These are phyloP conservation scores for Penicillium pancosmium DNA, from an alignment of 495 filamentous ascomycete genomes.

Conservation along the genomic window DNA sequence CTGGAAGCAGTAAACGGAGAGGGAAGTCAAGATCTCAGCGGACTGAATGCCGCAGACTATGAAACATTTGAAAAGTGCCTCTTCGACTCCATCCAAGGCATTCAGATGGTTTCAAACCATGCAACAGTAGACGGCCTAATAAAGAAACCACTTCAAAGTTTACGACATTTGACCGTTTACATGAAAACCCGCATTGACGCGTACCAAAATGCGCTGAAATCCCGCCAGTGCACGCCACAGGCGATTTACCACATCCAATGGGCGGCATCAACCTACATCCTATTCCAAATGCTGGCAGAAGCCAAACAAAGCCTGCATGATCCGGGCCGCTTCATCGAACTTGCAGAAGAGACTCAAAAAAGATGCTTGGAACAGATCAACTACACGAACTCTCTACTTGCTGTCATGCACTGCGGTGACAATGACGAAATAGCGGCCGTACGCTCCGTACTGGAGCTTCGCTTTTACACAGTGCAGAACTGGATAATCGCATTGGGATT, in stretches of 20 bases:
- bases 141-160: neutral
- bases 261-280: conserved; percentile 7
- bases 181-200: conserved; percentile 2
- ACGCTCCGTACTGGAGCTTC: neutral
- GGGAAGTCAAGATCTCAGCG: neutral
- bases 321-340: neutral
- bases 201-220: neutral
- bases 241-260: conserved; percentile 6
- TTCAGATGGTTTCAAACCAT: conserved; percentile 3
- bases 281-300: neutral
- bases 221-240: conserved; percentile 1
- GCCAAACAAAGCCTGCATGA: neutral
- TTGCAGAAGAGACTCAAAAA: conserved; percentile 2
- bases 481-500: neutral
- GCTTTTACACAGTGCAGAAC: neutral
- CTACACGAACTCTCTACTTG: conserved; percentile 1
- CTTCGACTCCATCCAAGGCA: neutral
- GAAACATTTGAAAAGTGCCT: neutral
- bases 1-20: neutral
- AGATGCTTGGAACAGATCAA: conserved; percentile 10
- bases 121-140: neutral
- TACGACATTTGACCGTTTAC: neutral
- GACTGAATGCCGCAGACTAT: neutral
- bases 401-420: neutral
- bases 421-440: neutral